Conservation (phyloP, 2,329 filamentous ascomycete genomes). For the Incumbomyces delicatus region DNA sequence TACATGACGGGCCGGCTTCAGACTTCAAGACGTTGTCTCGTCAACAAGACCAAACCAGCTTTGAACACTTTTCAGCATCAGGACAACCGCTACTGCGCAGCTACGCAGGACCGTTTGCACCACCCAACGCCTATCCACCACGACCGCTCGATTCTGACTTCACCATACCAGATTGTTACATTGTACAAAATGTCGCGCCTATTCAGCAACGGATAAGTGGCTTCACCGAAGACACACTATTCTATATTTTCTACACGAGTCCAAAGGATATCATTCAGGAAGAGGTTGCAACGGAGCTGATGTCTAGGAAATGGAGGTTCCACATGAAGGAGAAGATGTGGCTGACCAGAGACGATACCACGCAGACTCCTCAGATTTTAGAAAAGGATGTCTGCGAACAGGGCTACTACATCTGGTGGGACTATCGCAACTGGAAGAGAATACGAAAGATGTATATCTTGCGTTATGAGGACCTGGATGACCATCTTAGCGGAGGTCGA, state of each 20-base stretch:
- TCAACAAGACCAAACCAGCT: conserved; percentile 53
- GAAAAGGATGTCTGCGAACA: conserved; percentile 40
- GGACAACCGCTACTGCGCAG: conserved; percentile 51
- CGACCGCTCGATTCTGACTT: conserved; percentile 52
- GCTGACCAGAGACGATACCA: conserved; percentile 41
- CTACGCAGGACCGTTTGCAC: conserved; percentile 54
- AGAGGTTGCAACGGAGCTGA: conserved; percentile 53
- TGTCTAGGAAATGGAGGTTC: conserved; percentile 43
- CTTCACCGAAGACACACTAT: conserved; percentile 56
- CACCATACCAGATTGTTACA: conserved; percentile 53
- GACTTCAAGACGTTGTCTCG: conserved; percentile 47
- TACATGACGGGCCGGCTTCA: conserved; percentile 45
- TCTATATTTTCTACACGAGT: conserved; percentile 61
- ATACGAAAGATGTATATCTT: conserved; percentile 41
- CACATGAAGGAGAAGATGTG: conserved; percentile 44
- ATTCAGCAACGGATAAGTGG: conserved; percentile 48
- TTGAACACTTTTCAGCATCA: conserved; percentile 54
- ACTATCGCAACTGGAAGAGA: conserved; percentile 41
- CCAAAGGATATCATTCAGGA: conserved; percentile 58
- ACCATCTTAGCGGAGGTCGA: conserved; percentile 22
- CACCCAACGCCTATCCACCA: conserved; percentile 43
- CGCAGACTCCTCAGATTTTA: conserved; percentile 38
- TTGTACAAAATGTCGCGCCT: conserved; percentile 55
- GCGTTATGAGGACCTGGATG: conserved; percentile 41
- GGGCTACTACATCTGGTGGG: conserved; percentile 44